Conservation (phyloP, 169 alveolate genomes). For the Plasmodium relictum region DNA sequence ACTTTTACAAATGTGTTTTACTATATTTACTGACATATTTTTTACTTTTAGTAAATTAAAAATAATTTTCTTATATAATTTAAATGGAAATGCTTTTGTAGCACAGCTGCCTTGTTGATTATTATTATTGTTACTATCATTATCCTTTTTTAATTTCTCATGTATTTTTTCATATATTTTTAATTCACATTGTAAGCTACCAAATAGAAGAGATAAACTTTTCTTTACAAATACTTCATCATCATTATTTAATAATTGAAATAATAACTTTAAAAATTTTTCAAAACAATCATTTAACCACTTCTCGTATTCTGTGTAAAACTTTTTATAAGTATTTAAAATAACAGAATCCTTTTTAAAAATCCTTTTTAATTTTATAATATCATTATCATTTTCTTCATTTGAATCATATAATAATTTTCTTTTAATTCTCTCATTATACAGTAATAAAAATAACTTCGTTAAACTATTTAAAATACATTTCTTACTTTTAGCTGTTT, state of each 20-base stretch:
- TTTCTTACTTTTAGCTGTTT: conserved; percentile 35
- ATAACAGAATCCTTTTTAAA: conserved; percentile 43
- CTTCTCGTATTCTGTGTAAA: conserved; percentile 51
- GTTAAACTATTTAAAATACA: conserved; percentile 34
- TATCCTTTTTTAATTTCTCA: neutral
- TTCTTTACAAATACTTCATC: conserved; percentile 73
- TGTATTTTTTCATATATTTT: conserved; percentile 35
- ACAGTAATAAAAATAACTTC: conserved; percentile 36
- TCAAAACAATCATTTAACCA: conserved; percentile 75
- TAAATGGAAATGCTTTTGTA: conserved; percentile 42
- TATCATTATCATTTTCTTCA: neutral
- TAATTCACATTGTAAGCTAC: conserved; percentile 55
- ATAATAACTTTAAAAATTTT: conserved; percentile 49
- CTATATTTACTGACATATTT: conserved; percentile 9
- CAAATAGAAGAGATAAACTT: conserved; percentile 47
- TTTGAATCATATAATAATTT: conserved; percentile 27
- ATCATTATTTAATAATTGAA: conserved; percentile 56
- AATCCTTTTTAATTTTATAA: conserved; percentile 21
- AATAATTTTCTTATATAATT: conserved; percentile 41
- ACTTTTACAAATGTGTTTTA: conserved; percentile 49
- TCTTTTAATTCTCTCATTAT: conserved; percentile 55
- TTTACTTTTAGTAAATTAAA: conserved; percentile 22
- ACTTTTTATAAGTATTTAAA: conserved; percentile 4
- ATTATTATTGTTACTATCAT: conserved; percentile 4
- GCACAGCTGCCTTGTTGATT: too few relatives aligned